These are phyloP conservation scores for Exophiala alcalophila DNA, from an alignment of 2,329 filamentous ascomycete genomes.

Conservation along the genomic window DNA sequence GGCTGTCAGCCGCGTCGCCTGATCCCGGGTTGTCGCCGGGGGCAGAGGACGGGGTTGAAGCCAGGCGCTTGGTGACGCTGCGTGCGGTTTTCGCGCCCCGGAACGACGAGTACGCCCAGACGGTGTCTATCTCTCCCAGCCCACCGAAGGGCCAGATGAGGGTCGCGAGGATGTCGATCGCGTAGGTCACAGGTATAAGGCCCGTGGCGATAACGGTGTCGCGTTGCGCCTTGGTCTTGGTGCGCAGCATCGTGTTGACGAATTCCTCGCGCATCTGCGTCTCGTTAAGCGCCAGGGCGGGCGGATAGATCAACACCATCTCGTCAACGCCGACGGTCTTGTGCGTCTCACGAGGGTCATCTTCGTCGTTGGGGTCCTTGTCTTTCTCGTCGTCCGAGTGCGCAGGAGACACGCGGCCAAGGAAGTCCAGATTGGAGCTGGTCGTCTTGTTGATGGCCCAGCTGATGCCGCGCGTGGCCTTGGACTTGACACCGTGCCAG, in stretches of 20 bases:
- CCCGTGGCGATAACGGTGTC: constrained; percentile 45
- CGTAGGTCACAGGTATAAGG: constrained; percentile 37
- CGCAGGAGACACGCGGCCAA: constrained; percentile 38
- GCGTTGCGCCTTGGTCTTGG: constrained; percentile 42
- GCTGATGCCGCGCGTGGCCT: constrained; percentile 40
- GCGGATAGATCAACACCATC: constrained; percentile 43
- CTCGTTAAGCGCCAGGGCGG: constrained; percentile 31
- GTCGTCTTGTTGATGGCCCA: constrained; percentile 44
- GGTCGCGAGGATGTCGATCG: constrained; percentile 25
- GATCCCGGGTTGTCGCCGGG: constrained; percentile 8
- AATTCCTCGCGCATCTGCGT: constrained; percentile 42
- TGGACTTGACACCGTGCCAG: constrained; percentile 45
- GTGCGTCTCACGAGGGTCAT: constrained; percentile 35
- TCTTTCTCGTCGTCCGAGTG: constrained; percentile 34
- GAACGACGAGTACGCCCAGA: constrained; percentile 34
- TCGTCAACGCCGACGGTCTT: constrained; percentile 41
- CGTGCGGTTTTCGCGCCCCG: constrained; percentile 43
- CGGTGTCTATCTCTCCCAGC: constrained; percentile 34
- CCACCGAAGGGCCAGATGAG: constrained; percentile 37
- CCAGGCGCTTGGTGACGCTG: constrained; percentile 40
- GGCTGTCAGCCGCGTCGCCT: constrained; percentile 33
- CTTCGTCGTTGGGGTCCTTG: constrained; percentile 31
- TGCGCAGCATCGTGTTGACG: constrained; percentile 41
- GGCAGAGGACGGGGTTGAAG: constrained; percentile 6
- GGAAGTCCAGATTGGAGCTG: constrained; percentile 43